Conservation (phyloP, 2,329 filamentous ascomycete species). For the Colletotrichum acutatum region DNA sequence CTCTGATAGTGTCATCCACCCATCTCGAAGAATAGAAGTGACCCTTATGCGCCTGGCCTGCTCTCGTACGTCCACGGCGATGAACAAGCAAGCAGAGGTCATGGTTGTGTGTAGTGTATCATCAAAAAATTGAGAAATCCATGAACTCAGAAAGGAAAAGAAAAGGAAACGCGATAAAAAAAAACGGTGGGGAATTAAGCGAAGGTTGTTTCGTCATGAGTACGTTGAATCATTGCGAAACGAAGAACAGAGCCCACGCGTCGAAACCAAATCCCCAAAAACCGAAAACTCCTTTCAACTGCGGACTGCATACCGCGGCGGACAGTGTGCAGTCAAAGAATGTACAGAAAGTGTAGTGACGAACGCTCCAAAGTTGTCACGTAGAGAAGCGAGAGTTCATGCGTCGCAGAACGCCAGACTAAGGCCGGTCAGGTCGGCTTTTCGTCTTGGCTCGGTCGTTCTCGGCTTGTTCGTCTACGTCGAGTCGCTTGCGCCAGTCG, state of each 20-base stretch:
- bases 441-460: slow-evolving; percentile 34
- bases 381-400: slow-evolving; percentile 37
- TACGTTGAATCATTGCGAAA: slow-evolving; percentile 37
- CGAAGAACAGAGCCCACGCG: slow-evolving; percentile 22
- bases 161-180: slow-evolving; percentile 1
- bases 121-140: slow-evolving; percentile 23
- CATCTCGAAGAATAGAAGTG: slow-evolving; percentile 16
- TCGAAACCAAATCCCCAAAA: slow-evolving; percentile 18
- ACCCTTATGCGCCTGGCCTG: slow-evolving; percentile 13
- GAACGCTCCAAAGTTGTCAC: slow-evolving; percentile 13
- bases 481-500: slow-evolving; percentile 83
- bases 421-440: slow-evolving; percentile 35
- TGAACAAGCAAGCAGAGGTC: slow-evolving; percentile 17
- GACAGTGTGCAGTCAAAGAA: slow-evolving; percentile 15
- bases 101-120: slow-evolving; percentile 27
- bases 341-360: slow-evolving; percentile 29
- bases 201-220: slow-evolving; percentile 36
- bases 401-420: slow-evolving; percentile 37
- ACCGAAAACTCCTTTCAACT: slow-evolving; percentile 26
- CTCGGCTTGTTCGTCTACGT: slow-evolving; percentile 56
- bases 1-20: slow-evolving; percentile 10
- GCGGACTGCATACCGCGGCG: neutral
- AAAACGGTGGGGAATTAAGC: slow-evolving; percentile 12
- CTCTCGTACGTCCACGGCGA: slow-evolving; percentile 4
- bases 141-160: neutral